Base-by-base conservation (phyloP, 257 asterid species). In the Nicotiana attenuata region DNA sequence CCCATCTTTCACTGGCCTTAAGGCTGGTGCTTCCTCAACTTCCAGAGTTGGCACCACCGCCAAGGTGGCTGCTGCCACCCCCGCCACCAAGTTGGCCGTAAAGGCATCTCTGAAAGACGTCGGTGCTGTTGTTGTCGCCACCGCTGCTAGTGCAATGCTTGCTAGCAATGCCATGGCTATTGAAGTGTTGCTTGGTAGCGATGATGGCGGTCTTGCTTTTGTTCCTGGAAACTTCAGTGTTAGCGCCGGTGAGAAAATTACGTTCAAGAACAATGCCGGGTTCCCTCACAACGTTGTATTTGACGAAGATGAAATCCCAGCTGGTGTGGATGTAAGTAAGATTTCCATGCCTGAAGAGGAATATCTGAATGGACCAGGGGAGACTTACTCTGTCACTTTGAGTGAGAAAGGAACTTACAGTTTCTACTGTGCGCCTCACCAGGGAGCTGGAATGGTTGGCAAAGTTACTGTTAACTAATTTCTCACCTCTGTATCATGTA, bases 241-340 rank as follows among this genome's bases (percentile, higher is more conserved):
- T 29, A 85, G 96, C 4, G 4, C 99, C 0, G 98, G 99, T 1
- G 98, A 95, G 96, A 90, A 88, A 41, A 92, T 95, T 68, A 88
- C 81, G 10, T 93, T 95, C 91, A 87, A 82, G 88, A 95, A 95
- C 98, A 91, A 91, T 47, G 94, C 91, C 0, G 98, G 93, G 0
- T 92, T 90, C 93, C 99, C 99, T 0, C 99, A 95, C 93, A 95
- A 95, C 65, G 87, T 95, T 24, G 89, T 93, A n/a, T 95, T 95
- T 82, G 94, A 95, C 64, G 98, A 91, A 68, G 99, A 95, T 78
- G 97, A 66, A 75, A 78, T 93, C 6, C 98, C 98, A 14, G 65
- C 92, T 3, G 99, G 99, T 1, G 97, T 95, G 5, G 97, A 95
- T 76, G 97, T 53, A 4, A 5, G 91, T 1, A 88, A 88, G 88